These are phyloP conservation scores for Colletotrichum tanaceti DNA, from an alignment of 2,329 filamentous ascomycete genomes.

Conservation along the genomic window DNA sequence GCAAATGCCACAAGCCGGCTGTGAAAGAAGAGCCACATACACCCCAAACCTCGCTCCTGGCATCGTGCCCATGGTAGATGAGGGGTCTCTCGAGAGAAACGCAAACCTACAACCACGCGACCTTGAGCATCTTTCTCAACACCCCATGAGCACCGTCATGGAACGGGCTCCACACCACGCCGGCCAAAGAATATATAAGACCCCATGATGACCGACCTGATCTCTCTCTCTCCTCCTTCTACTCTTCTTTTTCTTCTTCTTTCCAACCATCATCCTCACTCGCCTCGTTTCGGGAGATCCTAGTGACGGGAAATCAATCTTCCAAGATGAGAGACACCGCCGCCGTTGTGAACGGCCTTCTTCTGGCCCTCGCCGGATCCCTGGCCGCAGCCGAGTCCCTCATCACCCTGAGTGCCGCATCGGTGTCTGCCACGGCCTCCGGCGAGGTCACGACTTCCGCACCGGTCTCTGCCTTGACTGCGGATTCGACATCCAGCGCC, in stretches of 20 bases:
- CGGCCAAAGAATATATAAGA: constrained; percentile 2
- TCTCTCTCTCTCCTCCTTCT: no score
- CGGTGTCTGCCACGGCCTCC: neutral
- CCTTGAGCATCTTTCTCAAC: neutral
- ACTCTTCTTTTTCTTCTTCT: no score
- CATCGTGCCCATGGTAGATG: neutral
- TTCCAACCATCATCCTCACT: neutral
- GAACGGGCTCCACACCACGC: neutral
- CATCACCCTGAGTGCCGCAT: neutral
- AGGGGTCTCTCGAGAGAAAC: neutral
- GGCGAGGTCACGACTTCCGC: neutral
- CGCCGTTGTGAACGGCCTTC: neutral
- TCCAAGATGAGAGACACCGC: neutral
- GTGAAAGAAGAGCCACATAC: no score
- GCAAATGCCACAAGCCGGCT: neutral
- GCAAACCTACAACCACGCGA: neutral
- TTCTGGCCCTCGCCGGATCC: constrained; percentile 6
- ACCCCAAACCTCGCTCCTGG: neutral
- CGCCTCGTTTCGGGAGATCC: neutral
- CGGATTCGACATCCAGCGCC: neutral
- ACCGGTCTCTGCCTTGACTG: neutral
- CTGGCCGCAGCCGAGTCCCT: neutral
- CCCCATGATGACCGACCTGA: neutral
- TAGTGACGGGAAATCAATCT: neutral
- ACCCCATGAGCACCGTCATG: neutral